These are phyloP conservation scores for Whalleya microplaca DNA, from an alignment of 2,329 filamentous ascomycete genomes.

Conservation along the genomic window DNA sequence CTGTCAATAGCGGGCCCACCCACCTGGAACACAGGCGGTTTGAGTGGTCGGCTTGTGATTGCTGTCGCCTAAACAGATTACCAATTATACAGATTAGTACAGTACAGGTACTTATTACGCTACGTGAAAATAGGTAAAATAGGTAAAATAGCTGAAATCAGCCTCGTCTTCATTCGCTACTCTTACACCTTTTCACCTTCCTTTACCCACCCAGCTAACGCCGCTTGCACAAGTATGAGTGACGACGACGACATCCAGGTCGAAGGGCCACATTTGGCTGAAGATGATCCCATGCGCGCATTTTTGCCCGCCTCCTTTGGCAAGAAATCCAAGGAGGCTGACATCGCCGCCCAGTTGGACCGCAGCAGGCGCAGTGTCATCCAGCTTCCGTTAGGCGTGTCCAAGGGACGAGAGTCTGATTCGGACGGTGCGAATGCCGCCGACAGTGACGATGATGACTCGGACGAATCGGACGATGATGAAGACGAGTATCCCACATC, in stretches of 20 bases:
- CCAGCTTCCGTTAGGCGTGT: constrained; percentile 35
- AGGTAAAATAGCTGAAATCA: background rate
- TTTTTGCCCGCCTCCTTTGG: constrained; percentile 86
- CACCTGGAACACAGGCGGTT: background rate
- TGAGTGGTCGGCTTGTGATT: background rate
- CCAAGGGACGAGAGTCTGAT: constrained; percentile 35
- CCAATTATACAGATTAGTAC: background rate
- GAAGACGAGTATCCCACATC: constrained; percentile 90
- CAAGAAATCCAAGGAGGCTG: constrained; percentile 73
- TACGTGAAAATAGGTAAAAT: no score
- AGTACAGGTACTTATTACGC: no score
- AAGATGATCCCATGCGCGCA: constrained; percentile 71
- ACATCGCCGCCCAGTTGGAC: constrained; percentile 81
- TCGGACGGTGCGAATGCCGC: constrained; percentile 39
- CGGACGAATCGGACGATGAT: constrained; percentile 67
- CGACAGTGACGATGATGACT: constrained; percentile 50
- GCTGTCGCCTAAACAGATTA: background rate
- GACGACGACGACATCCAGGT: constrained; percentile 64
- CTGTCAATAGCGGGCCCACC: background rate
- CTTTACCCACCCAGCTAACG: background rate
- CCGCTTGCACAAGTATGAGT: constrained; percentile 50
- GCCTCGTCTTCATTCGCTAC: constrained; percentile 3
- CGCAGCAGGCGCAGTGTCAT: constrained; percentile 67
- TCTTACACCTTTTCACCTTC: constrained; percentile 5
- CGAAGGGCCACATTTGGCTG: constrained; percentile 56